Evolutionary conservation across 108 stramenopile genomes (phyloP).

Genomic region (Skeletonema marinoi): DNA sequence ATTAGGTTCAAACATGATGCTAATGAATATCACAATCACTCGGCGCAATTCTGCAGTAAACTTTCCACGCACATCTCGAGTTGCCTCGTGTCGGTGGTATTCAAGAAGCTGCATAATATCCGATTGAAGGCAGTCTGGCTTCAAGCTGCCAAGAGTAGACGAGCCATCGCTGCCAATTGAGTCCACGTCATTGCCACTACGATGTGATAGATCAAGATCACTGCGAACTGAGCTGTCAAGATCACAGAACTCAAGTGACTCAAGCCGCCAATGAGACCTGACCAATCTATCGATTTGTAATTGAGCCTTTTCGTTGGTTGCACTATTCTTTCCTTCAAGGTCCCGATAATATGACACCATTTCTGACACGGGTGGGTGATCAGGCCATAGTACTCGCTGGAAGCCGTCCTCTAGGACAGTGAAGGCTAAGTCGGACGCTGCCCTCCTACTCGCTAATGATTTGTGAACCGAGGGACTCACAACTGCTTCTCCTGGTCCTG

Average conservation of each 20-base stretch:
- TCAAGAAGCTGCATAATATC: constrained; percentile 21
- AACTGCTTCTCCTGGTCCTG: constrained; percentile 27
- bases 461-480: constrained; percentile 23
- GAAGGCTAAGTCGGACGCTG: constrained; percentile 9
- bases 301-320: constrained; percentile 5
- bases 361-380: constrained; percentile 3
- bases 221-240: not conserved
- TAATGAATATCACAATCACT: constrained; percentile 30
- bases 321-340: not conserved
- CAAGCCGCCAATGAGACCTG: not conserved
- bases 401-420: constrained; percentile 4
- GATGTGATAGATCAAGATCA: not conserved
- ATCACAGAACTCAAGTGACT: not conserved
- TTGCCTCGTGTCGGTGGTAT: constrained; percentile 21
- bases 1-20: constrained; percentile 14
- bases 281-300: constrained; percentile 14
- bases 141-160: not conserved
- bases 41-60: constrained; percentile 30
- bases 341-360: constrained; percentile 10
- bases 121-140: not conserved
- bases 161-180: not conserved
- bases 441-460: not conserved
- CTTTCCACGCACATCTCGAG: constrained; percentile 19
- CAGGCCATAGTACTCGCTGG: constrained; percentile 14
- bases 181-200: not conserved